These are phyloP conservation scores for Aspergillus intermedius DNA, from an alignment of 2,329 filamentous ascomycete species.

Conservation along the genomic window DNA sequence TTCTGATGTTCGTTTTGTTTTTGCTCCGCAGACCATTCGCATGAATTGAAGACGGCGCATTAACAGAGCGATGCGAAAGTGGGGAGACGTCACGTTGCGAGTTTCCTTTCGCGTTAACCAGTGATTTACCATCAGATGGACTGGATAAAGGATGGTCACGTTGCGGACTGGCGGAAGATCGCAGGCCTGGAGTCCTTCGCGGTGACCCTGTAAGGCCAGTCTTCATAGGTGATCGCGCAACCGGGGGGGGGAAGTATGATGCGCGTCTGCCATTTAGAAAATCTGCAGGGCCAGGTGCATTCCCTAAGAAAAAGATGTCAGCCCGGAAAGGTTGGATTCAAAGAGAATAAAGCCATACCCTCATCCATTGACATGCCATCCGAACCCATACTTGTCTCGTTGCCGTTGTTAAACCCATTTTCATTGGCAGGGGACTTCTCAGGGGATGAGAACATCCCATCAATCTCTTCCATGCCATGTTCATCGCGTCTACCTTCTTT, in stretches of 20 bases:
- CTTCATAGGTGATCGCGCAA: constrained; percentile 42
- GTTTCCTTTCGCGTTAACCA: constrained; percentile 16
- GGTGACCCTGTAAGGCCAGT: constrained; percentile 37
- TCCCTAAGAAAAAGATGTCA: constrained; percentile 22
- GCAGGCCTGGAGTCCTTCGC: constrained; percentile 35
- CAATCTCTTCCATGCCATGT: constrained; percentile 82
- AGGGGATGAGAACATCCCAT: constrained; percentile 83
- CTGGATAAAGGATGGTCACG: constrained; percentile 32
- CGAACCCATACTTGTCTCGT: constrained; percentile 46
- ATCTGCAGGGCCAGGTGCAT: constrained; percentile 37
- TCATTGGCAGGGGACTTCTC: constrained; percentile 49
- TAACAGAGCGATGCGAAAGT: constrained; percentile 30
- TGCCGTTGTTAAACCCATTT: constrained; percentile 26
- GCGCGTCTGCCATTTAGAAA: constrained; percentile 32
- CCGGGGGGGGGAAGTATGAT: constrained; percentile 33
- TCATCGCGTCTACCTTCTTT: constrained; percentile 80
- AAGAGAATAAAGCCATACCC: constrained; percentile 38
- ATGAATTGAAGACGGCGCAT: constrained; percentile 23
- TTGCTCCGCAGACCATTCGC: constrained; percentile 17
- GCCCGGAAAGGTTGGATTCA: neutral
- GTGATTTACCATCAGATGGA: constrained; percentile 29
- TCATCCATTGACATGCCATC: constrained; percentile 59
- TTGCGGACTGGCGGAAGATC: constrained; percentile 36
- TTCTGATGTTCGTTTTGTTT: constrained; percentile 13
- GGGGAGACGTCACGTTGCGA: constrained; percentile 27